phyloP scores from a whole-genome alignment of 2,329 filamentous ascomycete species.

The Coniochaeta sp. region DNA sequence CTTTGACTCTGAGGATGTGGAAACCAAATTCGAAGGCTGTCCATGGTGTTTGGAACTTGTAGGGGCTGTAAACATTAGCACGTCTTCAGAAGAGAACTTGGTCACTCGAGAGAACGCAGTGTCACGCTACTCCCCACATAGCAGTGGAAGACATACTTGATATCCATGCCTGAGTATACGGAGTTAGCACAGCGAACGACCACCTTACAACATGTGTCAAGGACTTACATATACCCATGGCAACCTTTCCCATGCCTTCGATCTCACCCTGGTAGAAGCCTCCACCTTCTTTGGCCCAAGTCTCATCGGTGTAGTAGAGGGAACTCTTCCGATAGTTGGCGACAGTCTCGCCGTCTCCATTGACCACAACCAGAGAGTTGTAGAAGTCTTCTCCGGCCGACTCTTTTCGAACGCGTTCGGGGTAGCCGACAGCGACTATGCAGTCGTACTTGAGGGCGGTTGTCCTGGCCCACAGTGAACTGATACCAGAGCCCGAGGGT shows the following conservation, averaged over 20 bases:
- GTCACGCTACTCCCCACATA: no score
- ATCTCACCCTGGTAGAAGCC: constrained; percentile 43
- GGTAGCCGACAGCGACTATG: constrained; percentile 61
- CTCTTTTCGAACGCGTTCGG: constrained; percentile 35
- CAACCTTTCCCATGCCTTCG: constrained; percentile 40
- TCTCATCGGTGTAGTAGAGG: constrained; percentile 53
- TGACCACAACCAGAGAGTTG: constrained; percentile 39
- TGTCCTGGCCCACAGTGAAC: constrained; percentile 60
- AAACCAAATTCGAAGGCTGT: constrained; percentile 42
- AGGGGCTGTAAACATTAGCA: no score
- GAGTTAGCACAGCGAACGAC: not conserved
- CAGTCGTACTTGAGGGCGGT: constrained; percentile 58
- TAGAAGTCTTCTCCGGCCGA: not conserved
- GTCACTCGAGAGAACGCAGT: no score
- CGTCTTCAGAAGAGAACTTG: no score
- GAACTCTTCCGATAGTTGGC: constrained; percentile 55
- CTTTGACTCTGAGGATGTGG: constrained; percentile 47
- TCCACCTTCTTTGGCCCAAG: constrained; percentile 51
- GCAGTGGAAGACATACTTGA: constrained; percentile 51
- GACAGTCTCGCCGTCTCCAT: constrained; percentile 50
- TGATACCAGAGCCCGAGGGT: constrained; percentile 53
- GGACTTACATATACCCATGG: constrained; percentile 46
- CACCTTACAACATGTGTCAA: no score
- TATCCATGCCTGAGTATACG: constrained; percentile 39
- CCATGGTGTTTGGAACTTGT: constrained; percentile 44